Base-by-base conservation (phyloP, 75 land plant genomes). In the Selaginella moellendorffii region DNA sequence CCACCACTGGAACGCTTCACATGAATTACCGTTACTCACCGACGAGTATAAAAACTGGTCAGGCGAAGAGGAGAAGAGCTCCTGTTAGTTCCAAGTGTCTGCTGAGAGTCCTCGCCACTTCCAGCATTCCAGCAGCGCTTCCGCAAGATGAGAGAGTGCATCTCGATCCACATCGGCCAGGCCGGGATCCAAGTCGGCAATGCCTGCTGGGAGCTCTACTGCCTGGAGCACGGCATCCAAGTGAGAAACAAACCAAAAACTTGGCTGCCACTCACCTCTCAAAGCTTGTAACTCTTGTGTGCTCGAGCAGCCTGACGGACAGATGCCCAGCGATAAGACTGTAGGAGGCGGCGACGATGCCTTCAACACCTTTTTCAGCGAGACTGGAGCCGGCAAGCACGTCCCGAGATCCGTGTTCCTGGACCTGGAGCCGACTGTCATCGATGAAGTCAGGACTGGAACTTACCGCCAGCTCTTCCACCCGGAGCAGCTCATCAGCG, bases 351-450 rank as follows among this genome's bases (percentile, higher is more conserved):
- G 87, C 14, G 87, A 84, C 24, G 86, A 83, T 68, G 86, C 86
- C 1, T 83, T 83, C 76, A 83, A 83, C 73, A 83, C 85, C 20
- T 84, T 84, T 74, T 84, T 84, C 73, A 82, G 82, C 54, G 87
- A 84, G 64, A 84, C 87, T 20, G 87, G 87, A 25, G 87, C 87
- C 18, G 87, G 87, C 26, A 84, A 84, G 77, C 87, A 81, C 29
- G 83, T 79, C n/a, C 83, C 83, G n/a, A 81, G 83, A 17, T 81
- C 85, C 10, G 69, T 82, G 18, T 82, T 79, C 30, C 73, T 82
- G 0, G 87, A 82, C 62, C 82, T 82, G 24, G 87, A 82, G 65
- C 87, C 87, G 28, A 83, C 86, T 31, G 86, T 83, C 25, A 78
- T 83, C 56, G 86, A 83, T 56, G 86, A 83, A 63, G 86, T 83